A percentile compares a stretch with the other conserved stretches of the same genome.
Conservation (phyloP, 2,329 filamentous ascomycete species). For the Fusarium sp. region DNA sequence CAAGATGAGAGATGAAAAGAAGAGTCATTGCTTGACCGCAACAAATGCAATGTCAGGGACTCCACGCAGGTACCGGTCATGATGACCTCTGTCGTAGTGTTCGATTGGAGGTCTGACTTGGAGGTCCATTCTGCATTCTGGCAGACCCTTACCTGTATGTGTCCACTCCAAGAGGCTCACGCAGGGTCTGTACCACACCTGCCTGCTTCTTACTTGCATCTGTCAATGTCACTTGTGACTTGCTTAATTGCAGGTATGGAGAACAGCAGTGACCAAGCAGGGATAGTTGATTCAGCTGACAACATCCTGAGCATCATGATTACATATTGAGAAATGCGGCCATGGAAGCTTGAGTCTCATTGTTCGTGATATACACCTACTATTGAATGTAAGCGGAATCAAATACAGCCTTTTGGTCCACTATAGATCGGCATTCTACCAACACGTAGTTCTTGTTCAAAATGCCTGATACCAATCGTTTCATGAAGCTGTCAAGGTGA, state of each 20-base stretch:
- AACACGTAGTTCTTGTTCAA: neutral
- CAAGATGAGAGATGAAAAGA: slow-evolving; percentile 1
- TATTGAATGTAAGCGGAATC: neutral
- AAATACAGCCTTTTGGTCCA: slow-evolving; percentile 9
- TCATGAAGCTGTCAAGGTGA: slow-evolving; percentile 10
- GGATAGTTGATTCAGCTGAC: slow-evolving; percentile 33
- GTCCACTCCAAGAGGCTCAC: slow-evolving; percentile 43
- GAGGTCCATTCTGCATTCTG: slow-evolving; percentile 20
- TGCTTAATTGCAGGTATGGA: slow-evolving; percentile 27
- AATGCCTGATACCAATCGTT: slow-evolving; percentile 29
- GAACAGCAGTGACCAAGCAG: slow-evolving; percentile 25
- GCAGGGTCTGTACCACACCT: slow-evolving; percentile 40
- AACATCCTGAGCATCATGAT: slow-evolving; percentile 23
- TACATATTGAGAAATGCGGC: slow-evolving; percentile 15
- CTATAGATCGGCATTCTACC: slow-evolving; percentile 21
- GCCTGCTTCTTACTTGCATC: slow-evolving; percentile 32
- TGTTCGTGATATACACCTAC: slow-evolving; percentile 24
- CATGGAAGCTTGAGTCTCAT: slow-evolving; percentile 27
- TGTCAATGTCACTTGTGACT: slow-evolving; percentile 36
- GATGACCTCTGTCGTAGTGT: slow-evolving; percentile 7
- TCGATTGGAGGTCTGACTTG: slow-evolving; percentile 26
- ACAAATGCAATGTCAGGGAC: slow-evolving; percentile 40
- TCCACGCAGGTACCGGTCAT: slow-evolving; percentile 43
- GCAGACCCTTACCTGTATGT: slow-evolving; percentile 23
- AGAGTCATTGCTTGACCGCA: slow-evolving; percentile 14